Evolutionary conservation across 257 asterid species (phyloP), one percentile per base, ranked within the genome.

Genomic region (Lavandula angustifolia): DNA sequence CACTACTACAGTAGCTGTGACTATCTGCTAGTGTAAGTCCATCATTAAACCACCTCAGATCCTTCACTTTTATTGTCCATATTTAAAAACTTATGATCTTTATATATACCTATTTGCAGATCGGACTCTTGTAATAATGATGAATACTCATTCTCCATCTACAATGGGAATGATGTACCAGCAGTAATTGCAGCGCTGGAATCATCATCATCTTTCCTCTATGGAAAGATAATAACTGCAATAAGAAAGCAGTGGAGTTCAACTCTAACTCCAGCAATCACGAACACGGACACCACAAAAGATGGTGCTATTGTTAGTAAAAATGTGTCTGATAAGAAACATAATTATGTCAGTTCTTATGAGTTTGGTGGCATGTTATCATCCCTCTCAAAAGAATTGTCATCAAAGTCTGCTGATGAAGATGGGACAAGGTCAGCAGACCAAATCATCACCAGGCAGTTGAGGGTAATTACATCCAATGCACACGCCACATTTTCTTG

Each of bases 1-100:
- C 75, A 64, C 33, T 92, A 67, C 60, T 82, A 84, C 70, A 78
- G 78, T 76, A 73, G 89, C 84, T 89, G 95, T 63, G 84, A 85
- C 69, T 86, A 87, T 79, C 82, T 92, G 42, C 76, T 92, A 73
- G 90, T 89, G 99, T 92, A 87, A 87, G 99, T 87, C 37, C 57
- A 1, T 17, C 27, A 1, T 22, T 22, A 22, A 1, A 22, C 2
- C 27, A 22, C 27, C 27, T 22, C 27, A 22, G 27, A 22, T 22
- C 2, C 2, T 22, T 22, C 27, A 22, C 27, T 22, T 17, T 42
- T 3, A 3, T 42, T 33, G 37, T 33, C 37, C 6, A 6, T 6
- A 33, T 33, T 33, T 33, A 6, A 33, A 33, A 6, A 33, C 37
- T 33, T 33, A 33, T 37, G 9, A 37, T 37, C 3, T 6, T 65